These are phyloP conservation scores for Auricularia heimuer DNA, from an alignment of 768 basidiomycete genomes.

Conservation along the genomic window DNA sequence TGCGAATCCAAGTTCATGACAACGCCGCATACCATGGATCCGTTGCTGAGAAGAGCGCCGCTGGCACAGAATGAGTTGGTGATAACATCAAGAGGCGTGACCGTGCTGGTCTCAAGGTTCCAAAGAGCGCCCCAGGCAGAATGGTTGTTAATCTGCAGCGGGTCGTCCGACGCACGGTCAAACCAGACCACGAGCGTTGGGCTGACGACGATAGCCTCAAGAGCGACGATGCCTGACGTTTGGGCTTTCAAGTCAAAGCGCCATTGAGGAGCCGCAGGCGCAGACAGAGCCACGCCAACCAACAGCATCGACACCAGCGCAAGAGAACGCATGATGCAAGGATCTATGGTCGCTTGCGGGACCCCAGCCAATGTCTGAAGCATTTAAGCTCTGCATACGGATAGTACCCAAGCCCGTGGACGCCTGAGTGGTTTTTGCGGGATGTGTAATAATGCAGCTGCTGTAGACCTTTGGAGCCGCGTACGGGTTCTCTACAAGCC, in stretches of 20 bases:
- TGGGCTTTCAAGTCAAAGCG: background rate
- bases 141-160: constrained; percentile 14
- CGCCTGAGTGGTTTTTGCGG: background rate
- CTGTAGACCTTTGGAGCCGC: too few species aligned
- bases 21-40: constrained; percentile 24
- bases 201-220: constrained; percentile 18
- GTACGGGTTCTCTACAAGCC: too few species aligned
- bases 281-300: background rate
- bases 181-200: constrained; percentile 16
- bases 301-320: background rate
- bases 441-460: too few species aligned
- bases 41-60: constrained; percentile 32
- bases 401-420: background rate
- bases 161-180: constrained; percentile 15
- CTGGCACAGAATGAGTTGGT: constrained; percentile 78
- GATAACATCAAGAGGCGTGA: constrained; percentile 23
- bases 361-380: background rate
- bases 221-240: constrained; percentile 15
- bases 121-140: constrained; percentile 19
- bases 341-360: background rate
- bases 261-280: background rate
- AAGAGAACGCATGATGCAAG: background rate
- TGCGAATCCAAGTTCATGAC: background rate
- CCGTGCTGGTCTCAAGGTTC: constrained; percentile 20
- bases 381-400: background rate